Evolutionary conservation across 2,329 filamentous ascomycete genomes (phyloP).

Genomic region (Scytalidium sp.): DNA sequence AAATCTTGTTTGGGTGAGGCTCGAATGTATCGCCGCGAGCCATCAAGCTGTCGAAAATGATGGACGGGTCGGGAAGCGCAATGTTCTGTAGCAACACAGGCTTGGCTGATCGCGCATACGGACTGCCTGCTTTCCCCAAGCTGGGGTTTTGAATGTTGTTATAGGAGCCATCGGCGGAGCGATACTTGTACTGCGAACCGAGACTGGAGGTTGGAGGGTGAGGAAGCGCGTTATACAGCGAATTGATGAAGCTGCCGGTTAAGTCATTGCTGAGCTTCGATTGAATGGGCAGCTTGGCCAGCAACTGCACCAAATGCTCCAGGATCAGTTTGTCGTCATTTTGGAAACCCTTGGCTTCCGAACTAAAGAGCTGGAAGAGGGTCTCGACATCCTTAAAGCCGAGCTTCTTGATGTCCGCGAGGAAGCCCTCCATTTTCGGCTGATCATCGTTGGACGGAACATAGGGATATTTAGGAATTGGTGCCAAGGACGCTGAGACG

Average conservation of each 20-base stretch:
- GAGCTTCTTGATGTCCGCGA: constrained; percentile 42
- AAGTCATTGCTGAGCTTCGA: constrained; percentile 35
- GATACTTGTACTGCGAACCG: constrained; percentile 61
- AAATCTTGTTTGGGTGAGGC: constrained; percentile 69
- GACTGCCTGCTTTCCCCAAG: constrained; percentile 64
- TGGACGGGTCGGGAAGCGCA: constrained; percentile 59
- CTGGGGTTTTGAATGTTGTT: constrained; percentile 67
- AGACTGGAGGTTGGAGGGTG: constrained; percentile 69
- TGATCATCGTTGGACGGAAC: constrained; percentile 25
- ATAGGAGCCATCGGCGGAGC: constrained; percentile 65
- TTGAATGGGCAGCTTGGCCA: constrained; percentile 24
- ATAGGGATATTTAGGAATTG: constrained; percentile 35
- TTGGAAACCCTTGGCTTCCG: constrained; percentile 59
- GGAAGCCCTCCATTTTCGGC: constrained; percentile 30
- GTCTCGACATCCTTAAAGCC: constrained; percentile 52
- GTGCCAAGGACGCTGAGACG: constrained; percentile 36
- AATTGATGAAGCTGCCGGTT: constrained; percentile 64
- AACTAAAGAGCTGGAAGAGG: constrained; percentile 56
- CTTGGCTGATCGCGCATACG: constrained; percentile 63
- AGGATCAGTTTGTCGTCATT: constrained; percentile 79
- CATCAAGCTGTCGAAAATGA: constrained; percentile 63
- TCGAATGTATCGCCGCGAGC: constrained; percentile 47
- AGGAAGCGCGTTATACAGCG: constrained; percentile 69
- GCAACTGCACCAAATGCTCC: constrained; percentile 59
- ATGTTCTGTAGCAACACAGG: constrained; percentile 60